These are phyloP conservation scores for Cladophialophora immunda DNA, from an alignment of 2,329 filamentous ascomycete species.

Conservation along the genomic window DNA sequence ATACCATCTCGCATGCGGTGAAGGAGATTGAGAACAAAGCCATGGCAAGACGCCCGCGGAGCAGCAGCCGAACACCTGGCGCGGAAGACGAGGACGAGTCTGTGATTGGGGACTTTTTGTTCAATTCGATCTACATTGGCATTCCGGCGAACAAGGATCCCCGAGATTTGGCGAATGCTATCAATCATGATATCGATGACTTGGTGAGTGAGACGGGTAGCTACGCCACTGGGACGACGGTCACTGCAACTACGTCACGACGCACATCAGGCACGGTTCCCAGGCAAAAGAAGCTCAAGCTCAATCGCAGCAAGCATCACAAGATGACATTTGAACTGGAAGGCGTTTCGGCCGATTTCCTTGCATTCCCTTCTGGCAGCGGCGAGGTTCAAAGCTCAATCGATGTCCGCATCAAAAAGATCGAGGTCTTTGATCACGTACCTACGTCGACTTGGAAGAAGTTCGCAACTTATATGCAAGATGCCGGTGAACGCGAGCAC, in stretches of 20 bases:
- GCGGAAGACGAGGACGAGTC: constrained; percentile 76
- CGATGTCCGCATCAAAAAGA: constrained; percentile 79
- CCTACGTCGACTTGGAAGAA: constrained; percentile 98
- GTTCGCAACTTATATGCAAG: constrained; percentile 91
- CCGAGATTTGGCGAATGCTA: constrained; percentile 78
- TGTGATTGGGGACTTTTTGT: constrained; percentile 92
- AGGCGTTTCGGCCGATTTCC: constrained; percentile 81
- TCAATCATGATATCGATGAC: constrained; percentile 89
- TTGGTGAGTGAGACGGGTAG: constrained; percentile 88
- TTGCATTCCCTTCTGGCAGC: constrained; percentile 77
- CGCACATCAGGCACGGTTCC: constrained; percentile 41
- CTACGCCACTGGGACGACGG: constrained; percentile 75
- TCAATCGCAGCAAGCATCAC: constrained; percentile 86
- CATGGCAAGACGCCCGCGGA: constrained; percentile 72
- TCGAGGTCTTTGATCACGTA: constrained; percentile 93
- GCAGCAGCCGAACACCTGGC: constrained; percentile 63
- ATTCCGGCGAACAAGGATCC: constrained; percentile 88
- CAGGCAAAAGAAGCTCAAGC: constrained; percentile 69
- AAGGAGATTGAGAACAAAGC: constrained; percentile 86
- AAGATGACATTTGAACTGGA: constrained; percentile 95
- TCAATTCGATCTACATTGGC: constrained; percentile 98
- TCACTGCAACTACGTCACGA: constrained; percentile 48
- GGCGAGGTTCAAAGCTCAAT: constrained; percentile 88
- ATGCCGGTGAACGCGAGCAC: constrained; percentile 85
- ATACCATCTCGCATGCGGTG: constrained; percentile 86